Conservation (phyloP, 1,284 basidiomycete genomes). For the Lentinula novae-zelandiae region DNA sequence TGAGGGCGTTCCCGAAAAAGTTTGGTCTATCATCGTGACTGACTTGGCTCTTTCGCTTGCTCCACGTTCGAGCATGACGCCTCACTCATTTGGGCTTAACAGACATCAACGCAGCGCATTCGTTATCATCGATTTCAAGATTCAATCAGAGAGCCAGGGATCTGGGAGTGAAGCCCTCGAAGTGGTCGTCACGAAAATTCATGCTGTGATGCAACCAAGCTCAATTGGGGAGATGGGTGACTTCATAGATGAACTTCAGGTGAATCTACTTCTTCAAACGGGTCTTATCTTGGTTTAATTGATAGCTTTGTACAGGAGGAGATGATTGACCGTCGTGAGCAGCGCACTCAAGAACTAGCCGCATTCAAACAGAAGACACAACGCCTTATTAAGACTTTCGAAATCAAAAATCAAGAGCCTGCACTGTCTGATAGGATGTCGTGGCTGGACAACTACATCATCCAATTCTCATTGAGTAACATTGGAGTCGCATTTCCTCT, state of each 20-base stretch:
- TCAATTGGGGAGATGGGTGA: conserved; percentile 87
- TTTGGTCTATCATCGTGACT: conserved; percentile 64
- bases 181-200: conserved; percentile 67
- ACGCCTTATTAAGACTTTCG: conserved; percentile 70
- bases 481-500: conserved; percentile 86
- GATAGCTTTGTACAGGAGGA: conserved; percentile 51
- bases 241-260: conserved; percentile 80
- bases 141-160: conserved; percentile 31
- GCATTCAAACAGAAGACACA: conserved; percentile 82
- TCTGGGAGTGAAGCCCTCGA: conserved; percentile 41
- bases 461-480: conserved; percentile 63
- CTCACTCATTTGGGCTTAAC: conserved; percentile 40
- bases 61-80: conserved; percentile 39
- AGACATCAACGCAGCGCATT: conserved; percentile 74
- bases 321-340: conserved; percentile 66
- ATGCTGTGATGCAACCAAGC: conserved; percentile 90
- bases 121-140: conserved; percentile 71
- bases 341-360: conserved; percentile 70
- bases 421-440: conserved; percentile 34
- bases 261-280: conserved; percentile 23
- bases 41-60: conserved; percentile 74
- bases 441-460: conserved; percentile 65
- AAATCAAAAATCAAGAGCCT: conserved; percentile 48
- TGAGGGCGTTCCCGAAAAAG: conserved; percentile 37
- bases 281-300: conserved; percentile 4